Conservation (phyloP, 805 yeast species). For the Zygoascus bituminiphila region DNA sequence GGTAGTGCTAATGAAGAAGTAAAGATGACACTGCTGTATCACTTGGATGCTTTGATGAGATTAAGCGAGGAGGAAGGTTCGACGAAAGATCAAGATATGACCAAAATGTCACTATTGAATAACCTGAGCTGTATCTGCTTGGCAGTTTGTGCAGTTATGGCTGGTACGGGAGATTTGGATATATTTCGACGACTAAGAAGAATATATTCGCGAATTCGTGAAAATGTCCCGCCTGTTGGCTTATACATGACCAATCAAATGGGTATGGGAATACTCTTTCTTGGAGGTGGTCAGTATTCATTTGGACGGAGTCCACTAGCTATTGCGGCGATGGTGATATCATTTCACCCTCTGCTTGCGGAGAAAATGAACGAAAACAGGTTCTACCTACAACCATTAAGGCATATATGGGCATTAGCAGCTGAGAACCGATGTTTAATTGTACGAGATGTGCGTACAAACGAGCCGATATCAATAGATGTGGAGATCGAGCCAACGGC, state of each 20-base stretch:
- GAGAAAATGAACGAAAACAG: constrained; percentile 33
- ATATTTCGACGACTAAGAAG: constrained; percentile 64
- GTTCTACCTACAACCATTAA: constrained; percentile 71
- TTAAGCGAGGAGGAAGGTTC: constrained; percentile 32
- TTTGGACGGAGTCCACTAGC: constrained; percentile 55
- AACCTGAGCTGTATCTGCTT: constrained; percentile 54
- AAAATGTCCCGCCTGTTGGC: constrained; percentile 36
- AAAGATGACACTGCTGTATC: constrained; percentile 45
- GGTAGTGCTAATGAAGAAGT: constrained; percentile 53
- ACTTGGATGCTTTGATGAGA: constrained; percentile 44
- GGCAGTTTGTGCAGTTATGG: constrained; percentile 67
- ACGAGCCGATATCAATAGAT: constrained; percentile 43
- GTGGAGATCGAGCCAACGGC: constrained; percentile 33
- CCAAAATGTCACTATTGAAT: constrained; percentile 45
- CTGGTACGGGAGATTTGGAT: constrained; percentile 85
- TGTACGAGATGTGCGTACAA: constrained; percentile 58
- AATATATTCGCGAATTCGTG: constrained; percentile 42
- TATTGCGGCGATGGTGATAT: constrained; percentile 58
- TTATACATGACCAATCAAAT: constrained; percentile 68
- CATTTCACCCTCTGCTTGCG: constrained; percentile 73
- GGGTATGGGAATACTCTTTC: constrained; percentile 78
- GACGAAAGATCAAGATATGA: constrained; percentile 51
- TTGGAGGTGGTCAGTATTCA: constrained; percentile 91
- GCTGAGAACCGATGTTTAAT: constrained; percentile 77
- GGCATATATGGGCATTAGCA: constrained; percentile 86